These are phyloP conservation scores for Soucietia sequanensis DNA, from an alignment of 805 yeast genomes.

Conservation along the genomic window DNA sequence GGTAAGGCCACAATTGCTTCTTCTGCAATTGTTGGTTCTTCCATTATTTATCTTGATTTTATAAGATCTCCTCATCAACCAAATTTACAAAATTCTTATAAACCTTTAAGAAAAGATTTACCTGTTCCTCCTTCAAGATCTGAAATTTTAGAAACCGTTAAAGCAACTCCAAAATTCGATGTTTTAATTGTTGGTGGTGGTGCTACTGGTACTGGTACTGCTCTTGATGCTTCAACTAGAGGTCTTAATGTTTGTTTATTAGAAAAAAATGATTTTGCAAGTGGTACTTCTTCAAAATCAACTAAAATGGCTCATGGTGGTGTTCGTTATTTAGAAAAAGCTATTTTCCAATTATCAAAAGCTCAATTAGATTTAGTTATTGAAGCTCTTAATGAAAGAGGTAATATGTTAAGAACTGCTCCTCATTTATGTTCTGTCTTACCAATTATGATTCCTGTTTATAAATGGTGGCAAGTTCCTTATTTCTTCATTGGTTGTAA, in stretches of 20 bases:
- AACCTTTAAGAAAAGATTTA: constrained; percentile 45
- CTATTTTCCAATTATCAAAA: constrained; percentile 86
- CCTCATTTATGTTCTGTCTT: constrained; percentile 85
- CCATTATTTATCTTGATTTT: constrained; percentile 41
- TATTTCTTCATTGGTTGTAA: constrained; percentile 90
- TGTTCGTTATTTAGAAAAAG: constrained; percentile 92
- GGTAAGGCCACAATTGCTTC: constrained; percentile 32
- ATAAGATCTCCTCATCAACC: constrained; percentile 32
- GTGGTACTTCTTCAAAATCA: constrained; percentile 90
- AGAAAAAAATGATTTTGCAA: constrained; percentile 86
- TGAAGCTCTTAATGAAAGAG: constrained; percentile 86
- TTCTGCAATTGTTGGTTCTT: constrained; percentile 34
- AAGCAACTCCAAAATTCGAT: constrained; percentile 56
- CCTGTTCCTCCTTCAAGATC: constrained; percentile 57
- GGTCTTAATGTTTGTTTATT: constrained; percentile 86
- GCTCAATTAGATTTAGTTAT: constrained; percentile 86
- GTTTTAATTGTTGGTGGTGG: constrained; percentile 94
- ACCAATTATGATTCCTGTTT: constrained; percentile 95
- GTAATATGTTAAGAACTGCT: constrained; percentile 82
- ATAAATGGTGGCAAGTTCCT: constrained; percentile 94
- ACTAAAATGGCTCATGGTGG: constrained; percentile 99
- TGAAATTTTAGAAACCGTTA: constrained; percentile 49
- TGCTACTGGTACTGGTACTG: constrained; percentile 93
- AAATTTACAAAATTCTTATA: constrained; percentile 25
- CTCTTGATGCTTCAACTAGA: constrained; percentile 86